Evolutionary conservation across 352 stramenopile species (phyloP).

Genomic region (Phytophthora sp.): DNA sequence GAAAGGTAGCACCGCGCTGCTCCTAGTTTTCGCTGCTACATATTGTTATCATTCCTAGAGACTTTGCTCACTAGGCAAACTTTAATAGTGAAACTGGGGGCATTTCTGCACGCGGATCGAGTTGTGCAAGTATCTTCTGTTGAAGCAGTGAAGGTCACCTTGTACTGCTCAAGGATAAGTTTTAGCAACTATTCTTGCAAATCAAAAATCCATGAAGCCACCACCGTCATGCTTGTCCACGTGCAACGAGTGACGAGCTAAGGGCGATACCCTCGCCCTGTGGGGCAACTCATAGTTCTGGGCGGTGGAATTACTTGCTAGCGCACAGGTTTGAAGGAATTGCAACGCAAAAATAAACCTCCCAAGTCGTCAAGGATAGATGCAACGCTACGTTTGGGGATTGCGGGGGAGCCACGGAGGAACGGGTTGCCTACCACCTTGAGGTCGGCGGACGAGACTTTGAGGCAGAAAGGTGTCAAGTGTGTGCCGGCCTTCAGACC

Average conservation of each 20-base stretch:
- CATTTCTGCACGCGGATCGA: too few species aligned
- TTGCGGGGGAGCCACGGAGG: constrained; percentile 8
- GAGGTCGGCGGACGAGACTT: constrained; percentile 13
- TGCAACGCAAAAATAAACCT: constrained; percentile 24
- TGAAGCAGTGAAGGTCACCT: too few species aligned
- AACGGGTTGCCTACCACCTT: constrained; percentile 10
- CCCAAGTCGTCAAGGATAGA: constrained; percentile 2
- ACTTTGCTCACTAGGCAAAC: too few species aligned
- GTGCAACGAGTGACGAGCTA: background rate
- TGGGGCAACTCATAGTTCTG: constrained; percentile 14
- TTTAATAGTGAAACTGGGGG: too few species aligned
- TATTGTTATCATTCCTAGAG: too few species aligned
- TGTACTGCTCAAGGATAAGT: background rate
- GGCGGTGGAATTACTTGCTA: constrained; percentile 10
- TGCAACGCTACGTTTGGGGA: too few species aligned
- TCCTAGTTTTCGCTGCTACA: too few species aligned
- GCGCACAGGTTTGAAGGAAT: constrained; percentile 23
- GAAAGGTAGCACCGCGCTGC: too few species aligned
- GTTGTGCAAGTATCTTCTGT: too few species aligned
- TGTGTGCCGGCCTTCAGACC: background rate
- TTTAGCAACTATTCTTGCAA: background rate
- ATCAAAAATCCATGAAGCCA: background rate
- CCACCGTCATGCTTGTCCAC: background rate
- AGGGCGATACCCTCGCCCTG: constrained; percentile 3
- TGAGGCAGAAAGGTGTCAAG: constrained; percentile 14